Evolutionary conservation across 2,329 filamentous ascomycete genomes (phyloP), one percentile per base, ranked within the genome.

Genomic region (Penicillium sp.): DNA sequence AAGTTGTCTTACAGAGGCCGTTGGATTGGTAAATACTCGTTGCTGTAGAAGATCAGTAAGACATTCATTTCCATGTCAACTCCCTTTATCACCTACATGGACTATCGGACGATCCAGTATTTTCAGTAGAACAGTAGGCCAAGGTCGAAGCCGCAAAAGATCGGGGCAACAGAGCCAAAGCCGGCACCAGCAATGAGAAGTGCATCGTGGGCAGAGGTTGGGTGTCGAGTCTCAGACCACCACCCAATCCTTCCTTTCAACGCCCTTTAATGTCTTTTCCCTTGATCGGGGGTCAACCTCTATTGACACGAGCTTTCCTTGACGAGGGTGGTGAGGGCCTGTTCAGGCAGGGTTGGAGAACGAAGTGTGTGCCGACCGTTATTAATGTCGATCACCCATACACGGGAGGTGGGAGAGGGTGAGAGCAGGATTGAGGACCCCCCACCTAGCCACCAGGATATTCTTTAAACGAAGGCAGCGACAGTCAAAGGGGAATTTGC

Each of bases 21-120:
- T 78, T 77, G 8, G 78, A 80, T 59, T 80, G 77, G 57, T 69
- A 80, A 25, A 64, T 69, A 57, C 11, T 69, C 66, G 41, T 61
- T 52, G 25, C n/a, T 29, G 15, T 20, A 15, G 3, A 37, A 14
- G 25, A 33, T 41, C 18, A 45, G 22, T 15, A 12, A 9, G 31
- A 12, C 23, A 15, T 31, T 46, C 26, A 11, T 3, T 9, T 14
- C 31, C 22, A 18, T 12, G 22, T 15, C 37, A 5, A 47, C n/a
- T 6, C 14, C 22, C 2, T n/a, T 27, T 15, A 35, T 26, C 18
- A 66, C 76, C 51, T 72, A 77, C 76, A 69, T 33, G 67, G 58
- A 25, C 67, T 60, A 51, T 65, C 73, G 15, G 66, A 67, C 4
- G 73, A 61, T 37, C 76, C 77, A n/a, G 78, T 81, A 56, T 79